Evolutionary conservation across 805 yeast species (phyloP), one percentile per base, ranked within the genome.

Genomic region (Schwanniomyces sp.): DNA sequence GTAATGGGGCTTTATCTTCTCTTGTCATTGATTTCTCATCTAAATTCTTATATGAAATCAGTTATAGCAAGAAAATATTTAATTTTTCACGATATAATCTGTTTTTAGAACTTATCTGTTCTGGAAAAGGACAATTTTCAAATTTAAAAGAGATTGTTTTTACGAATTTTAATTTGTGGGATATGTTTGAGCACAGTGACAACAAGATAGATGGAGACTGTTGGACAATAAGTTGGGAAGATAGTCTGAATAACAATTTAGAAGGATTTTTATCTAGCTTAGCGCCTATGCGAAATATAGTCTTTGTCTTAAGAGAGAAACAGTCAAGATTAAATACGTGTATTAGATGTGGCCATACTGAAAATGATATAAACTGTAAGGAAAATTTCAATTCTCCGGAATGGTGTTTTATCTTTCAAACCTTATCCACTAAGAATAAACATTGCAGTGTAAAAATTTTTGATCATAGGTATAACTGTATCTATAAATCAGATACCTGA

Each of bases 1-100:
- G 50, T 11, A 71, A 70, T 50, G 58, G 60, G 26, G 54, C 56
- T 1, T 57, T 81, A 24, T 51, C 64, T 6, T 61, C 66, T 10
- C 50, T 82, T 18, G 63, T 69, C 8, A 59, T 82, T 11, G 86
- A 82, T 54, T 58, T 82, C 37, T 68, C 69, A 49, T 80, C 85
- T 29, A 64, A 63, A 24, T 70, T 81, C 11, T 82, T 73, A 46
- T 67, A 66, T 50, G 57, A 51, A 25, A 30, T 43, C 12, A 50
- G 48, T 17, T 50, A 57, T 16, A 43, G 36, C 10, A 54, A 50
- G 17, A 57, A 54, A 34, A 34, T 43, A 10, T 73, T 72, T 56
- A 64, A 69, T 47, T 72, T 66, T 46, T 49, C 58, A 10, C 57
- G 59, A 41, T 72, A 54, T 45, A 63, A 59, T 42, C 58, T 56